Conservation (phyloP, 805 yeast genomes). For the Candida arabinofermentans region DNA sequence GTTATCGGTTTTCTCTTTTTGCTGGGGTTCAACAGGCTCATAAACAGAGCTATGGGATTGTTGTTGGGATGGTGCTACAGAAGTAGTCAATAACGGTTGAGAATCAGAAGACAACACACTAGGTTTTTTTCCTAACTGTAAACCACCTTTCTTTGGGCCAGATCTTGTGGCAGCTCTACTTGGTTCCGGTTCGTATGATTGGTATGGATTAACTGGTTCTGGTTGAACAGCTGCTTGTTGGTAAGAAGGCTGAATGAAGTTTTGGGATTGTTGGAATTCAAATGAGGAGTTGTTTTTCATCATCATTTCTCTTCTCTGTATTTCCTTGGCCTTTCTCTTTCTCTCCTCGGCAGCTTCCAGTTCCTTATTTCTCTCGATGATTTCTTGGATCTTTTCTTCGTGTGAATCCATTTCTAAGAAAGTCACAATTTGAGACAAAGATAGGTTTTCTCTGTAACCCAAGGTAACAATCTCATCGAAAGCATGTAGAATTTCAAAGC, state of each 20-base stretch:
- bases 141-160: conserved; percentile 61
- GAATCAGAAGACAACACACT: conserved; percentile 21
- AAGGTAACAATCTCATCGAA: conserved; percentile 89
- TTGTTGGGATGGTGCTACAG: conserved; percentile 22
- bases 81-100: conserved; percentile 29
- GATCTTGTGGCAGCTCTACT: conserved; percentile 16
- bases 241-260: conserved; percentile 7
- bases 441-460: conserved; percentile 87
- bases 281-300: conserved; percentile 49
- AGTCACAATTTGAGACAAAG: conserved; percentile 76
- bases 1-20: conserved; percentile 40
- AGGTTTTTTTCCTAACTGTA: conserved; percentile 67
- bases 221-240: conserved; percentile 20
- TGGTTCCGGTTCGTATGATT: conserved; percentile 13
- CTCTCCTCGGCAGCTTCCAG: conserved; percentile 96
- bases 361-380: conserved; percentile 95
- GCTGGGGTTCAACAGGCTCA: conserved; percentile 19
- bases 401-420: conserved; percentile 97
- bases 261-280: conserved; percentile 20
- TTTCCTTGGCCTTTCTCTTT: conserved; percentile 89
- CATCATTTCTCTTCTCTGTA: conserved; percentile 74
- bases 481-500: conserved; percentile 86
- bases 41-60: conserved; percentile 18
- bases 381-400: conserved; percentile 97
- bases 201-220: conserved; percentile 16